Base-by-base conservation (phyloP, 768 basidiomycete genomes). In the Thelephora aurantiotincta region DNA sequence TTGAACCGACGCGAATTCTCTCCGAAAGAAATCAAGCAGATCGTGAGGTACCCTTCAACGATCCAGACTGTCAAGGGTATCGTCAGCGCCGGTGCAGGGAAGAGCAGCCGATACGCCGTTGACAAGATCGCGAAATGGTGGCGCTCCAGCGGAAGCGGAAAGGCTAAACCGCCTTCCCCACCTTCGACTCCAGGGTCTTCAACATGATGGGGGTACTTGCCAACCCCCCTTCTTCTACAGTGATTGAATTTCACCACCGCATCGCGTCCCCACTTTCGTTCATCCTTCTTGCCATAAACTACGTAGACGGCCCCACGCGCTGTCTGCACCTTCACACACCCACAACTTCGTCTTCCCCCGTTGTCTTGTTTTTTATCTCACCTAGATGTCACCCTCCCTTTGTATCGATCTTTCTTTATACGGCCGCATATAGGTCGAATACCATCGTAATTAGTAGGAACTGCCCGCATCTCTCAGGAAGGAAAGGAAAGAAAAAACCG, bases 41-140 rank as follows among this genome's bases (percentile, higher is more conserved):
- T 92, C 58, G 90, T 94, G 37, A 72, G 82, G 53, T 73, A 77
- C 54, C 90, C 92, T 5, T 88, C 92, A 12, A 77, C 86, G 1
- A 68, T 86, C 7, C 92, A 97, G 67, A 72, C 82, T 4, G 53
- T 88, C 50, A 97, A 96, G 65, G 91, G 92, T 22, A 58, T 97
- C 43, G 74, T 84, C 16, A 90, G 81, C 49, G 85, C 87, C 7
- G 92, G 92, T 3, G 52, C 84, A 9, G 69, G 72, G 43, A 92
- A 91, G 72, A 87, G 86, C 58, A 48, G 80, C 5, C 75, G 74
- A 37, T 97, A 97, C 56, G 67, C 75, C 41, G 53, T 71, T 20
- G 77, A 80, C 42, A 97, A 97, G 67, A 67, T 93, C 16, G 63
- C 73, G 34, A 97, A 97, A 64, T 96, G 90, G 84, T 85, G 85